Evolutionary conservation across 2,329 filamentous ascomycete species (phyloP).

Genomic region (Diaporthe citriasiana): DNA sequence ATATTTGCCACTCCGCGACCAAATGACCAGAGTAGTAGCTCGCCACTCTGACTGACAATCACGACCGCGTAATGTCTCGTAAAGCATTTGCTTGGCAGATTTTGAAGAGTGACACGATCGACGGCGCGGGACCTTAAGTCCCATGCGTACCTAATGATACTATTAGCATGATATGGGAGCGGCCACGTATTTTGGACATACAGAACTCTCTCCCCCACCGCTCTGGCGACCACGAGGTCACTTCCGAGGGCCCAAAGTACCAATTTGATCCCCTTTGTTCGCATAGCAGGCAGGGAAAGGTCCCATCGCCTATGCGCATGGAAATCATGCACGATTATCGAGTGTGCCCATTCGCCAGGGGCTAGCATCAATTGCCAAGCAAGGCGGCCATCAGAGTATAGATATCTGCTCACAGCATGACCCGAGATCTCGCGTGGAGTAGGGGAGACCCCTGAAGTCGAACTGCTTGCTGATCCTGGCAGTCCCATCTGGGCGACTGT

Average conservation of each 20-base stretch:
- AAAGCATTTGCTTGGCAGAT: neutral
- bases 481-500: no score
- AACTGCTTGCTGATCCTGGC: neutral
- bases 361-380: slow-evolving; percentile 21
- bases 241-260: slow-evolving; percentile 11
- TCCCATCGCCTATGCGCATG: neutral
- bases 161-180: neutral
- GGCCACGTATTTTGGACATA: neutral
- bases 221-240: slow-evolving; percentile 7
- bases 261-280: neutral
- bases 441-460: no score
- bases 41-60: neutral
- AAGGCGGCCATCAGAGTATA: slow-evolving; percentile 17
- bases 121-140: neutral
- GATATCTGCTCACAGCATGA: neutral
- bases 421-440: neutral
- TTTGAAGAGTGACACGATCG: slow-evolving; percentile 28
- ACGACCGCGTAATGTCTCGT: neutral
- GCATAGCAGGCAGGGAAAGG: slow-evolving; percentile 1
- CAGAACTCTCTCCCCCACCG: slow-evolving; percentile 20
- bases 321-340: slow-evolving; percentile 17
- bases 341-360: neutral
- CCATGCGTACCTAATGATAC: slow-evolving; percentile 10
- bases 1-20: slow-evolving; percentile 4
- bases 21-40: slow-evolving; percentile 25